Evolutionary conservation across 305 asterid species (phyloP).

Genomic region (Withania somnifera): DNA sequence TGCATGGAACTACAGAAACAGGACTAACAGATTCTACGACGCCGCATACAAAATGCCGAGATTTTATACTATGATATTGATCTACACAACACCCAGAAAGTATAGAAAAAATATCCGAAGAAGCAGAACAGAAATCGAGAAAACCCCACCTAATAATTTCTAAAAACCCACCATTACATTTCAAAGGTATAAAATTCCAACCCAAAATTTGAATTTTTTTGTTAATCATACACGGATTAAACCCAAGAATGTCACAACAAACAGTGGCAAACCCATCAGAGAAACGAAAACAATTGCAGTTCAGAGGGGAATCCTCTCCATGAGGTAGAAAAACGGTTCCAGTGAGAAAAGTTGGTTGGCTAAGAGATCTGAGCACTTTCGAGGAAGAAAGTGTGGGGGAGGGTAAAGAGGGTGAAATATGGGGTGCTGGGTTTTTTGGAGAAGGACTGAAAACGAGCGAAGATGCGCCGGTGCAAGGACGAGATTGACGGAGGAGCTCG

Average conservation of each 20-base stretch:
- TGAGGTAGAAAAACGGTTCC: conserved; percentile 54
- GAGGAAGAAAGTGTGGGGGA: conserved; percentile 17
- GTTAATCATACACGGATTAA: conserved; percentile 39
- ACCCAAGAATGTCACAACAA: conserved; percentile 64
- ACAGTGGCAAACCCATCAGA: conserved; percentile 39
- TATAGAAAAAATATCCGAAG: conserved; percentile 24
- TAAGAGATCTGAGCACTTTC: conserved; percentile 48
- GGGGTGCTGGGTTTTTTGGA: conserved; percentile 7
- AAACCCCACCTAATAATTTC: conserved; percentile 68
- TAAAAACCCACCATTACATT: conserved; percentile 40
- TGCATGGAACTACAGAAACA: conserved; percentile 48
- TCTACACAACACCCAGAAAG: conserved; percentile 15
- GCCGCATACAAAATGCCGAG: conserved; percentile 31
- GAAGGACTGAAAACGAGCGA: conserved; percentile 24
- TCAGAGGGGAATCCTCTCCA: conserved; percentile 1
- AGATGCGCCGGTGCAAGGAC: conserved; percentile 49
- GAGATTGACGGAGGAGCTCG: conserved; percentile 41
- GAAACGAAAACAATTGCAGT: conserved; percentile 58
- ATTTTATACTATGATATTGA: conserved; percentile 2
- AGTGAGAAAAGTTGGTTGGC: conserved; percentile 24
- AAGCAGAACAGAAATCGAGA: conserved; percentile 15
- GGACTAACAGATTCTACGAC: conserved; percentile 59
- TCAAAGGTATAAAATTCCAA: conserved; percentile 73
- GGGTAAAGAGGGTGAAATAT: conserved; percentile 2
- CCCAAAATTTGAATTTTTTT: conserved; percentile 32